Evolutionary conservation across 2,329 filamentous ascomycete species (phyloP).

Genomic region (Monilinia polystroma): DNA sequence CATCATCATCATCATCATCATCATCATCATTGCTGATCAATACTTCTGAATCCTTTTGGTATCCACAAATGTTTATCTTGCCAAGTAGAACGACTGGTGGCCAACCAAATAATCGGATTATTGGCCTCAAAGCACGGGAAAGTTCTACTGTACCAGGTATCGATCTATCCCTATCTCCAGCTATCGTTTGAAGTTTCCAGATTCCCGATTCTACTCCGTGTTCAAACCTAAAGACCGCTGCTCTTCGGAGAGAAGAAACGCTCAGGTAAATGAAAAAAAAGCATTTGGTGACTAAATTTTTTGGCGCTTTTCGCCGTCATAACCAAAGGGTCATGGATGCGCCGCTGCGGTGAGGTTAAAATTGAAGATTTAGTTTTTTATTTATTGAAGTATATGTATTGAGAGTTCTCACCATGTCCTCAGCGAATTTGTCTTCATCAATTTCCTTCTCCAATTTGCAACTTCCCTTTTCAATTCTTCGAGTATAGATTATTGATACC

Average conservation of each 20-base stretch:
- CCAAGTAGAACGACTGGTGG: background rate
- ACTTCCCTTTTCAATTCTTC: background rate
- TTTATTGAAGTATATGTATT: background rate
- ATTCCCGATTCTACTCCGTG: background rate
- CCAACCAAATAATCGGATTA: background rate
- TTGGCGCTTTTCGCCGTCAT: background rate
- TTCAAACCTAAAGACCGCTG: no score
- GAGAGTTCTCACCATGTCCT: background rate
- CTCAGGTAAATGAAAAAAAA: conserved; percentile 7
- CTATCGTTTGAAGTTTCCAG: background rate
- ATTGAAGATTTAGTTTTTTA: no score
- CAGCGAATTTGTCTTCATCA: background rate
- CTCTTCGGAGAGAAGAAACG: background rate
- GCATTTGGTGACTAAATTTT: conserved; percentile 14
- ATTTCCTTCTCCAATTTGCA: background rate
- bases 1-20: no score
- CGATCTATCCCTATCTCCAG: no score
- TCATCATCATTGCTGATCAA: no score
- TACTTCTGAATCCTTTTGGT: background rate
- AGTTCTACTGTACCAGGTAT: no score
- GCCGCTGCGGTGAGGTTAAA: background rate
- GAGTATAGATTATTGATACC: conserved; percentile 1
- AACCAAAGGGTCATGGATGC: background rate
- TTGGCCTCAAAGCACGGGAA: background rate
- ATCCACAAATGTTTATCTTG: conserved; percentile 7